Base-by-base conservation (phyloP, 2,329 filamentous ascomycete genomes). In the Zasmidium angulare region DNA sequence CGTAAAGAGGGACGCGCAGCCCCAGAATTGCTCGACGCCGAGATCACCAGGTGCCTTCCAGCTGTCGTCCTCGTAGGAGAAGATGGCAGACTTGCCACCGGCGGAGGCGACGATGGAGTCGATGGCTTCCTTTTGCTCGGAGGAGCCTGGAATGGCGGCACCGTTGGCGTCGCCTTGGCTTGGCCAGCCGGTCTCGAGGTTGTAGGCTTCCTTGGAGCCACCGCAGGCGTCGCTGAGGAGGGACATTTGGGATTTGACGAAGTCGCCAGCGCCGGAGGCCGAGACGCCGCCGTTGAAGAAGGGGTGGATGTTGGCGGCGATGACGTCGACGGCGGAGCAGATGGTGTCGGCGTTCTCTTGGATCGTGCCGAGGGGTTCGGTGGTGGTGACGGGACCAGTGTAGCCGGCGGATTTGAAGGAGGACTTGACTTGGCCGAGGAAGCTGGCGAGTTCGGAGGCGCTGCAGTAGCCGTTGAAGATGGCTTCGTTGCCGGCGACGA, bases 161-260 rank as follows among this genome's bases (percentile, higher is more conserved):
- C 90, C 91, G 78, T 95, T 93, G 78, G 84, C 76, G 26, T 75
- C 69, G 73, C 93, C 93, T 7, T 74, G 66, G 55, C 80, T 86
- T 65, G 93, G 93, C 92, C 93, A 98, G 71, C 93, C 93, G 58
- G 89, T 90, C 86, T 98, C 93, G 68, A 96, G 82, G 79, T 93
- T 91, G 81, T 91, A 86, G 66, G 87, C 88, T 40, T 84, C 78
- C 81, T 89, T 89, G 73, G 62, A 56, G 43, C 83, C 84, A 46
- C 81, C 74, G 85, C 93, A 98, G 68, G 91, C 79, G 68, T 76
- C 74, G 73, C 86, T 78, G 63, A 96, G 86, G 65, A 90, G 81
- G 50, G 85, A 79, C 65, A 96, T 84, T 83, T 96, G 87, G 69
- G 81, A 73, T 66, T 82, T 78, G 69, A 93, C 89, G 75, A 97